Conservation (phyloP, 2,329 filamentous ascomycete species). For the Penicillium decumbens region DNA sequence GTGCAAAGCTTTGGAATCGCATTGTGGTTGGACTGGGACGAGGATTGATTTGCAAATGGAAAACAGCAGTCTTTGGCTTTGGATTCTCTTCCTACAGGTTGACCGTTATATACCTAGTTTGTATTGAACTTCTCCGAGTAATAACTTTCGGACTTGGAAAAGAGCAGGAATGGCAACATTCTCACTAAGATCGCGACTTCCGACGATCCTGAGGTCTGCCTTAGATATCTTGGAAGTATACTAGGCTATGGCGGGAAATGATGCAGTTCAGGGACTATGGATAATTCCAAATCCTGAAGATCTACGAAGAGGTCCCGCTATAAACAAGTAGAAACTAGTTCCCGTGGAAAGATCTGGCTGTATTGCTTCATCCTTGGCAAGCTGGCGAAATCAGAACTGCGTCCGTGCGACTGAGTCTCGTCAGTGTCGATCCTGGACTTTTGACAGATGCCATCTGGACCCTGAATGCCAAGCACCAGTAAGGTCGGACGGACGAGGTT, state of each 20-base stretch:
- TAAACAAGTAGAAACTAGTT: background rate
- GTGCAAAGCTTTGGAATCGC: conserved; percentile 14
- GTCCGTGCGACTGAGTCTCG: conserved; percentile 2
- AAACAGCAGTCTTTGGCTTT: background rate
- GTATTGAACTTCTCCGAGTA: background rate
- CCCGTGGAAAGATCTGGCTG: conserved; percentile 2
- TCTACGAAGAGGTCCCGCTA: no score
- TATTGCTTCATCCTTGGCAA: conserved; percentile 26
- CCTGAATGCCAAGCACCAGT: background rate
- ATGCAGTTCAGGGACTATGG: conserved; percentile 6
- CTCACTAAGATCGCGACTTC: conserved; percentile 10
- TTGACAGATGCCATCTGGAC: conserved; percentile 3
- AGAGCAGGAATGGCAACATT: conserved; percentile 4
- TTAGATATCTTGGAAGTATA: background rate
- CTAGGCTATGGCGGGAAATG: background rate
- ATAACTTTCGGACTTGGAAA: background rate
- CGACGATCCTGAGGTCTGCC: conserved; percentile 4
- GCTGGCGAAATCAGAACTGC: conserved; percentile 19
- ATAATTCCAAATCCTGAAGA: background rate
- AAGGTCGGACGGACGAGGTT: background rate
- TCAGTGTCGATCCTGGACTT: conserved; percentile 11
- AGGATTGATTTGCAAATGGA: background rate
- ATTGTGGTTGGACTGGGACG: conserved; percentile 7
- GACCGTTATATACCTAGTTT: background rate
- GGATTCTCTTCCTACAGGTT: background rate